Percentiles rank a stretch among this genome's conserved stretches.
Evolutionary conservation across 192 early-diverging fungal genomes (phyloP).

Genomic region (Chytriomyces confervae): DNA sequence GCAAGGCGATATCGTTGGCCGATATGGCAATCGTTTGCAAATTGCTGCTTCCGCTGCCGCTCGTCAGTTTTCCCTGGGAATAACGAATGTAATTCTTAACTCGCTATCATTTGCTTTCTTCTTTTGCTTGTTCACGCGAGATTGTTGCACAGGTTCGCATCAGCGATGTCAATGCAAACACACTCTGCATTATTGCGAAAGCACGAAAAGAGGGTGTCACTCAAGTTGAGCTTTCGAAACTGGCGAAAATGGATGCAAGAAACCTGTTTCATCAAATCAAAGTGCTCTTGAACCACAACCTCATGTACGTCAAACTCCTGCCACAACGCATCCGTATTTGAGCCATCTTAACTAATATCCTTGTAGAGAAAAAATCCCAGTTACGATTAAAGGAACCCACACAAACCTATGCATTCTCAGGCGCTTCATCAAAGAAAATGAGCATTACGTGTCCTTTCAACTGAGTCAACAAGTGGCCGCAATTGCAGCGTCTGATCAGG

Average conservation of each 20-base stretch:
- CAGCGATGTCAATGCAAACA: slow-evolving; percentile 35
- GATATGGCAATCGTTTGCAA: slow-evolving; percentile 33
- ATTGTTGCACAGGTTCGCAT: slow-evolving; percentile 24
- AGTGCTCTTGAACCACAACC: slow-evolving; percentile 47
- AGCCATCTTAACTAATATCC: not conserved
- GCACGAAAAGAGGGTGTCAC: slow-evolving; percentile 57
- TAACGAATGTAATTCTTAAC: slow-evolving; percentile 42
- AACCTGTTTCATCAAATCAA: slow-evolving; percentile 68
- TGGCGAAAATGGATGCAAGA: slow-evolving; percentile 60
- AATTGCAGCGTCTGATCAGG: slow-evolving; percentile 21
- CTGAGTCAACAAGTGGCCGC: slow-evolving; percentile 34
- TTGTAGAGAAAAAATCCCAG: slow-evolving; percentile 67
- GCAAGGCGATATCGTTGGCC: slow-evolving; percentile 7
- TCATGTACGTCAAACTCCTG: slow-evolving; percentile 51
- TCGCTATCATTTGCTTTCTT: not conserved
- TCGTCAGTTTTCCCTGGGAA: slow-evolving; percentile 47
- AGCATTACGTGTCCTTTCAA: slow-evolving; percentile 49
- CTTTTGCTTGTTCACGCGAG: not conserved
- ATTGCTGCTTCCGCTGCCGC: slow-evolving; percentile 34
- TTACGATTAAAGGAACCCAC: slow-evolving; percentile 59
- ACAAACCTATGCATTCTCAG: slow-evolving; percentile 66
- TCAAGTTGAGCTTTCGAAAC: slow-evolving; percentile 63
- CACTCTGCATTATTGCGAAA: slow-evolving; percentile 54
- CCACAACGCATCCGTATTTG: not conserved
- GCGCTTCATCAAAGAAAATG: slow-evolving; percentile 57